Evolutionary conservation across 805 yeast species (phyloP).

Genomic region (Yamadazyma akitaensis): DNA sequence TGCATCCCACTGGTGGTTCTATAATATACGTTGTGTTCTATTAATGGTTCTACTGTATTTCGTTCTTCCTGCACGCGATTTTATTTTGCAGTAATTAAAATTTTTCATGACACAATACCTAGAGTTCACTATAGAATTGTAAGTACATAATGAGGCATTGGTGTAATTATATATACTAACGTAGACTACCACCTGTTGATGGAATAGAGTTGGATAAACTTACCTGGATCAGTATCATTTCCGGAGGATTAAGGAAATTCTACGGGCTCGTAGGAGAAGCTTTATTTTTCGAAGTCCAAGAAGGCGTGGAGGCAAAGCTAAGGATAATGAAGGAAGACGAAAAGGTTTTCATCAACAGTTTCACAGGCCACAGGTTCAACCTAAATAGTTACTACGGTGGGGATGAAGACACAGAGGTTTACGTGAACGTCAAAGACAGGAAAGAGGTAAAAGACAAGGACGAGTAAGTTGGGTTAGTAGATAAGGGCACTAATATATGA

Average conservation of each 20-base stretch:
- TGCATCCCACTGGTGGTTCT: no score
- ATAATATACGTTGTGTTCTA: no score
- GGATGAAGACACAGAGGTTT: slow-evolving; percentile 8
- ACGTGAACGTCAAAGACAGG: not conserved
- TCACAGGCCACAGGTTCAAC: slow-evolving; percentile 28
- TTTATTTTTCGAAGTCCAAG: slow-evolving; percentile 26
- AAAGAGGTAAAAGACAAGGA: not conserved
- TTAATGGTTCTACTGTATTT: no score
- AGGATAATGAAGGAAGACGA: slow-evolving; percentile 28
- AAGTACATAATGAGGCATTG: not conserved
- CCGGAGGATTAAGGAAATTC: slow-evolving; percentile 21
- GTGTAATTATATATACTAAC: not conserved
- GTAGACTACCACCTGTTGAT: not conserved
- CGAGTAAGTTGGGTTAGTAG: not conserved
- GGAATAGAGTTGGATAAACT: slow-evolving; percentile 23
- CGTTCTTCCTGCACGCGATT: not conserved
- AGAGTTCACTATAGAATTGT: not conserved
- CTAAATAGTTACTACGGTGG: slow-evolving; percentile 25
- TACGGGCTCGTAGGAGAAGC: slow-evolving; percentile 37
- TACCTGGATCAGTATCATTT: slow-evolving; percentile 30
- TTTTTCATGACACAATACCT: not conserved
- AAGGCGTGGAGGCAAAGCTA: slow-evolving; percentile 18
- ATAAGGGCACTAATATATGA: no score
- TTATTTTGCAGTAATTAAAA: not conserved
- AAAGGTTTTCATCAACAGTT: slow-evolving; percentile 27